Evolutionary conservation across 495 filamentous ascomycete species (phyloP).

Genomic region (Copromyces sp.): DNA sequence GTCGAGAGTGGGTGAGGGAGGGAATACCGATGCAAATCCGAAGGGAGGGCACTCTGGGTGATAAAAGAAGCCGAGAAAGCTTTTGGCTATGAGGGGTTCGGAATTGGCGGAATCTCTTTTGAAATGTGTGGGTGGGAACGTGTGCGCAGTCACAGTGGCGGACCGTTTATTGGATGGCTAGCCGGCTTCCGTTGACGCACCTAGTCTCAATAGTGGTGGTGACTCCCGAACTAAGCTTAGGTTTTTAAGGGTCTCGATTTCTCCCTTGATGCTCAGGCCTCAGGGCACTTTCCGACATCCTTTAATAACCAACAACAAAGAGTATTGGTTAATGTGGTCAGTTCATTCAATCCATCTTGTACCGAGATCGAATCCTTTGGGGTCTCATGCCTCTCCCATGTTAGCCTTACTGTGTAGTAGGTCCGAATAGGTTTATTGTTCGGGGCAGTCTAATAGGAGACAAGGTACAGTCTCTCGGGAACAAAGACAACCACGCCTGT

Average conservation of each 20-base stretch:
- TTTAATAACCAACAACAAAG: background rate
- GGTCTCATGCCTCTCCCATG: background rate
- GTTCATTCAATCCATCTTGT: background rate
- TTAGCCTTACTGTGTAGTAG: background rate
- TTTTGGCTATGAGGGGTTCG: background rate
- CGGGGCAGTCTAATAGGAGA: background rate
- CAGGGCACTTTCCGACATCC: background rate
- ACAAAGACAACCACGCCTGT: background rate
- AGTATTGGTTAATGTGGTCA: background rate
- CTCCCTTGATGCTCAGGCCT: background rate
- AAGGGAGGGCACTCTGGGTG: constrained; percentile 4
- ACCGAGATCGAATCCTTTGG: background rate
- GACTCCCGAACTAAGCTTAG: too few species aligned
- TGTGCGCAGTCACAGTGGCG: background rate
- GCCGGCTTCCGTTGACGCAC: background rate
- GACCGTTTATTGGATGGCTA: background rate
- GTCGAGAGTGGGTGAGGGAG: background rate
- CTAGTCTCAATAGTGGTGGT: background rate
- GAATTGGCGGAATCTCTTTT: background rate
- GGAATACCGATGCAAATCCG: constrained; percentile 30
- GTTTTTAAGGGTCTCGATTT: background rate
- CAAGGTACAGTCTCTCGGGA: background rate
- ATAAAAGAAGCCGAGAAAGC: constrained; percentile 17
- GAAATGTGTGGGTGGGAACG: background rate
- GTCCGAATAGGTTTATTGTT: background rate